A percentile compares a stretch with the other conserved stretches of the same genome.
Conservation (phyloP, 768 basidiomycete species). For the Lentinula aciculospora region DNA sequence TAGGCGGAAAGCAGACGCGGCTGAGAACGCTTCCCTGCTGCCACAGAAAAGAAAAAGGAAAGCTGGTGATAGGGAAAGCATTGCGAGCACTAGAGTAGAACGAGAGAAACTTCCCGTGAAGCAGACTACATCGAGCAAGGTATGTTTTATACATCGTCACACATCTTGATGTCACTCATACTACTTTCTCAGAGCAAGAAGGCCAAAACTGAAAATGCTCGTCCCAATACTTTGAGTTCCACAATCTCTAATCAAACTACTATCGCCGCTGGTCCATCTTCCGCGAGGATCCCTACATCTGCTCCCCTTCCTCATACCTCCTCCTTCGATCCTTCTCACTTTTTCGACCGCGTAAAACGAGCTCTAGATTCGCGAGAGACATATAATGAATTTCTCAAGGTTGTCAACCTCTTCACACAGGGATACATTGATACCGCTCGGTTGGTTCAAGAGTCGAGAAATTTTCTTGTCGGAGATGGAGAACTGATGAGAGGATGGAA, state of each 20-base stretch:
- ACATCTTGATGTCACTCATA: not conserved
- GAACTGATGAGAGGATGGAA: constrained; percentile 81
- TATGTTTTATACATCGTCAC: constrained; percentile 1
- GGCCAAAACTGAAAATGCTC: constrained; percentile 19
- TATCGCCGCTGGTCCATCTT: not conserved
- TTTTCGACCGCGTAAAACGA: constrained; percentile 88
- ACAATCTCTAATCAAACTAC: not conserved
- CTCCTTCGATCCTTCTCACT: constrained; percentile 17
- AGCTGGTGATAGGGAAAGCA: constrained; percentile 34
- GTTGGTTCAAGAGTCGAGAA: constrained; percentile 73
- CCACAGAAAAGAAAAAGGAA: constrained; percentile 72
- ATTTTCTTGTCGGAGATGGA: constrained; percentile 65
- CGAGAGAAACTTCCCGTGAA: constrained; percentile 21
- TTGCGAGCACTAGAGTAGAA: constrained; percentile 30
- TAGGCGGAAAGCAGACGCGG: constrained; percentile 40
- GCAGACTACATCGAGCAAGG: constrained; percentile 33
- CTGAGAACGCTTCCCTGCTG: constrained; percentile 28
- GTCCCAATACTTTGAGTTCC: not conserved
- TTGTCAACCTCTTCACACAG: constrained; percentile 92
- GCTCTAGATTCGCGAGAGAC: constrained; percentile 67
- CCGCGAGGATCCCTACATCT: constrained; percentile 11
- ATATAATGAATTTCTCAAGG: constrained; percentile 92
- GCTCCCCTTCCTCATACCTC: constrained; percentile 10
- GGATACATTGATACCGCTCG: constrained; percentile 86
- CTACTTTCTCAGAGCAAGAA: constrained; percentile 23